Evolutionary conservation across 2,329 filamentous ascomycete genomes (phyloP), one percentile per base, ranked within the genome.

Genomic region (Alternaria sp.): DNA sequence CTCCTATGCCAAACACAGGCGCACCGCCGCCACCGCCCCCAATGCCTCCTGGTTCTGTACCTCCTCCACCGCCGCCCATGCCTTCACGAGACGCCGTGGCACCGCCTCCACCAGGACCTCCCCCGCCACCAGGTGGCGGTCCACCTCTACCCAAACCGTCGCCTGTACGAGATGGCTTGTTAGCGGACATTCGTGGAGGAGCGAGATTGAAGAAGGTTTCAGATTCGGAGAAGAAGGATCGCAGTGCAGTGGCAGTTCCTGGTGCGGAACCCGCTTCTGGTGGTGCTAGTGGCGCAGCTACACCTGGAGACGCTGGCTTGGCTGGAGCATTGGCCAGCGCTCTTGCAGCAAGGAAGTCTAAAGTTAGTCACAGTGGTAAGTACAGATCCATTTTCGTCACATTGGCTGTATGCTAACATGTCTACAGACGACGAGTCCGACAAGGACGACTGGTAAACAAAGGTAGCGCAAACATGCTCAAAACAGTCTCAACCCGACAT

Each of bases 341-440:
- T 46, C 80, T 97, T 68, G 91, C 91, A 59, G 89, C 87, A 80
- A 85, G 94, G 77, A 97, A 97, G 83, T 88, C 92, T 78, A 97
- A 96, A 83, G 94, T 97, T 76, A 92, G 91, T 80, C 90, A 91
- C 77, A 96, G 92, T 83, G 94, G 94, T 97, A 87, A 87, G 70
- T 71, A 8, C 11, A 51, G 23, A 42, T 9, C 50, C 17, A 1
- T 39, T 8, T 53, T 56, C 40, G 24, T 48, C 36, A 11, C 63
- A 33, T 24, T 53, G 21, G 40, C 46, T 29, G 40, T 39, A 54
- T 69, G 58, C 72, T 79, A 68, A 79, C 60, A n/a, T 31, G 21
- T 34, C 23, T 62, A 33, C 66, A 93, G 90, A 93, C 80, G 90
- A 93, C 67, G 90, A 93, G 77, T 81, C 83, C 67, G 88, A 92